Percentiles rank a stretch among this genome's conserved stretches.
Evolutionary conservation across 2,329 filamentous ascomycete genomes (phyloP).

Genomic region (Diaporthe caulivora): DNA sequence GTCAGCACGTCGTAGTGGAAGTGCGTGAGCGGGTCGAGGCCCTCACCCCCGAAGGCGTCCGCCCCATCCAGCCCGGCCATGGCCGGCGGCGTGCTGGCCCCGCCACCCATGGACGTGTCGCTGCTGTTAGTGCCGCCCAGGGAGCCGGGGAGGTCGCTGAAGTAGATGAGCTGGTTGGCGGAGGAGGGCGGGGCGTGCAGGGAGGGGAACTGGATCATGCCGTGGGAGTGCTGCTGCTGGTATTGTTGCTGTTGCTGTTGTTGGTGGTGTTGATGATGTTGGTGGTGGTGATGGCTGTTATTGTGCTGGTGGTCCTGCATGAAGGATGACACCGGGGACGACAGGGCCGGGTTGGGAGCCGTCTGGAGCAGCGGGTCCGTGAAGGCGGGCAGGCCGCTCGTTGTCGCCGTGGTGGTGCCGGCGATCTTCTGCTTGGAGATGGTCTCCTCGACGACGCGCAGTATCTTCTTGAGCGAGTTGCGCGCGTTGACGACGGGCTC

Average conservation of each 20-base stretch:
- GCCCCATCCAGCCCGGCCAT: conserved; percentile 5
- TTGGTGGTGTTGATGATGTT: background rate
- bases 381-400: conserved; percentile 20
- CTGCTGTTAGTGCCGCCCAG: conserved; percentile 15
- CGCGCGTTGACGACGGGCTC: conserved; percentile 41
- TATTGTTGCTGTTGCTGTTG: background rate
- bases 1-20: conserved; percentile 46
- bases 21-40: conserved; percentile 34
- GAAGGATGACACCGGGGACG: conserved; percentile 23
- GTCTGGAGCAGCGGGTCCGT: conserved; percentile 35
- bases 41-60: conserved; percentile 23
- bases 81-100: background rate
- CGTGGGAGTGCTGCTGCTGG: conserved; percentile 28
- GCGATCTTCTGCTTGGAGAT: conserved; percentile 41
- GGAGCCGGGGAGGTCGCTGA: conserved; percentile 40
- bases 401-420: background rate
- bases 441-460: conserved; percentile 42
- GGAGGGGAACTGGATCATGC: conserved; percentile 43
- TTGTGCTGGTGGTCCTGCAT: conserved; percentile 6
- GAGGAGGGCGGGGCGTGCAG: conserved; percentile 38
- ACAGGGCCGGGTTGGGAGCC: conserved; percentile 9
- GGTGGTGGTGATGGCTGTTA: background rate
- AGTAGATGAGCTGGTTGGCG: conserved; percentile 42
- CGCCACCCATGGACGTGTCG: background rate
- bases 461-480: conserved; percentile 41